Conservation (phyloP, 2,329 filamentous ascomycete genomes). For the Exophiala calicioides region DNA sequence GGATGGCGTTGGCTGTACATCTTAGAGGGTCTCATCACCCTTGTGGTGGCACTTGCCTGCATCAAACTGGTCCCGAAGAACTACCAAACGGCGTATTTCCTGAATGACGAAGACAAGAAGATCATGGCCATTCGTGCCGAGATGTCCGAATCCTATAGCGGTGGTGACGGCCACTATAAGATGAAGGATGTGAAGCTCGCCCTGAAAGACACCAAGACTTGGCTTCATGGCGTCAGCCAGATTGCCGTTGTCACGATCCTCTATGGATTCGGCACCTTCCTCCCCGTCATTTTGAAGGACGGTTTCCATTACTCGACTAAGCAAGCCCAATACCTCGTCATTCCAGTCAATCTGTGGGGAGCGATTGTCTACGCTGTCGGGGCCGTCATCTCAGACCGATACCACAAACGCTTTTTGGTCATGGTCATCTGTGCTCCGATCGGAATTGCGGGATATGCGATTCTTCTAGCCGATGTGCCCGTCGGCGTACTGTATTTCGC, state of each 20-base stretch:
- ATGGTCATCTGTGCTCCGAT: slow-evolving; percentile 37
- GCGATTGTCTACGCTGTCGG: slow-evolving; percentile 34
- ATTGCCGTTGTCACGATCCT: slow-evolving; percentile 40
- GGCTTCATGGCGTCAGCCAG: slow-evolving; percentile 36
- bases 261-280: slow-evolving; percentile 54
- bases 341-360: slow-evolving; percentile 38
- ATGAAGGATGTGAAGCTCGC: slow-evolving; percentile 33
- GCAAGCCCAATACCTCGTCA: slow-evolving; percentile 39
- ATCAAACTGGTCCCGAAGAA: slow-evolving; percentile 36
- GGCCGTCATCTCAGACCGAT: slow-evolving; percentile 35
- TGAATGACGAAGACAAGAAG: slow-evolving; percentile 36
- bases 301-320: slow-evolving; percentile 54
- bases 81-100: slow-evolving; percentile 37
- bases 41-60: slow-evolving; percentile 31
- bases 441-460: slow-evolving; percentile 38
- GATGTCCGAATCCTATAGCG: slow-evolving; percentile 29
- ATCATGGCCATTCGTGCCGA: slow-evolving; percentile 40
- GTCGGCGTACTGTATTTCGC: slow-evolving; percentile 35
- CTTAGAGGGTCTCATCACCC: slow-evolving; percentile 37
- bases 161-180: slow-evolving; percentile 35
- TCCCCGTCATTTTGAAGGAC: slow-evolving; percentile 56
- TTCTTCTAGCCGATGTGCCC: slow-evolving; percentile 32
- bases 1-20: slow-evolving; percentile 34
- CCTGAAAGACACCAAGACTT: slow-evolving; percentile 38
- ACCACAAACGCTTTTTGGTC: slow-evolving; percentile 39